Conservation (phyloP, 176 grass and related monocot species). For the Oryza officinalis region DNA sequence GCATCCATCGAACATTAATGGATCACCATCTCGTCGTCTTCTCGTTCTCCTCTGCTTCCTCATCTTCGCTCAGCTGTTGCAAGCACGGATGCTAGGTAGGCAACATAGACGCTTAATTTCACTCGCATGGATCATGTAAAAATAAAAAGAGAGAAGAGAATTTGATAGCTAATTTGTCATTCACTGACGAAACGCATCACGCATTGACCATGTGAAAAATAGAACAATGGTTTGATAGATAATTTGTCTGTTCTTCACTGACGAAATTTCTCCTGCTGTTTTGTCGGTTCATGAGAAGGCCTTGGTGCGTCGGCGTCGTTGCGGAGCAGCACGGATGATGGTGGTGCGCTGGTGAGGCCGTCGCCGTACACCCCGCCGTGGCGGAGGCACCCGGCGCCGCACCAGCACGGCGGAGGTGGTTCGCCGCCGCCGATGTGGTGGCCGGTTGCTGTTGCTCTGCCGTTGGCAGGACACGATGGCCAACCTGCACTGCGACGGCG, state of each 20-base stretch:
- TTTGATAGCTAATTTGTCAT: neutral
- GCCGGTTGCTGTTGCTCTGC: neutral
- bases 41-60: neutral
- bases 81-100: neutral
- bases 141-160: neutral
- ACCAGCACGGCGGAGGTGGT: neutral
- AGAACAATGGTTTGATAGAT: neutral
- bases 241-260: neutral
- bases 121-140: neutral
- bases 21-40: neutral
- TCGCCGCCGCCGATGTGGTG: no score
- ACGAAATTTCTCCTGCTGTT: neutral
- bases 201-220: neutral
- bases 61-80: neutral
- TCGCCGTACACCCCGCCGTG: neutral
- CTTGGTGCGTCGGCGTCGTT: neutral
- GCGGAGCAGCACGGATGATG: neutral
- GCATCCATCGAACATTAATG: no score
- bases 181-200: neutral
- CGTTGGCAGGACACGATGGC: neutral
- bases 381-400: neutral
- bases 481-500: neutral
- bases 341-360: neutral
- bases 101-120: neutral
- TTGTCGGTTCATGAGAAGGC: neutral